Evolutionary conservation across 2,329 filamentous ascomycete genomes (phyloP).

Genomic region (Nemania bipapillata): DNA sequence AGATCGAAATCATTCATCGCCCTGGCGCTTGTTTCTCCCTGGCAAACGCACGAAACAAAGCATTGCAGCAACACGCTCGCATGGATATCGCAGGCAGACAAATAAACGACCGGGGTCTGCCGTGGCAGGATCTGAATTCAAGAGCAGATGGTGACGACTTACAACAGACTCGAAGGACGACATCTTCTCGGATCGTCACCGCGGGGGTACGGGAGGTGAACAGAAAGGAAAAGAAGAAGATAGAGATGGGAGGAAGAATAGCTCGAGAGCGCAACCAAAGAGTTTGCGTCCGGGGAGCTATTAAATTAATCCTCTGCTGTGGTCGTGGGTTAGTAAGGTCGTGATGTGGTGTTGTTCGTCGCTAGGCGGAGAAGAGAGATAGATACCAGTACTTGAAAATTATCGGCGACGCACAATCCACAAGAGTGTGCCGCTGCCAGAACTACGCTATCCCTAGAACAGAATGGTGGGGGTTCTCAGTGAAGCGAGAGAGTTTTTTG

Average conservation of each 20-base stretch:
- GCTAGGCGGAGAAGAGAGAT: constrained; percentile 42
- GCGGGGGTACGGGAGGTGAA: constrained; percentile 41
- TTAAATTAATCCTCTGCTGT: constrained; percentile 47
- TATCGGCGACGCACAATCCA: constrained; percentile 47
- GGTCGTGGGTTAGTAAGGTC: constrained; percentile 47
- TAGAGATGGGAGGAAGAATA: constrained; percentile 42
- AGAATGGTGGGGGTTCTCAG: constrained; percentile 43
- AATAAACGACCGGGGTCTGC: neutral
- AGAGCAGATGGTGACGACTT: constrained; percentile 57
- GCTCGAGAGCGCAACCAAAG: constrained; percentile 47
- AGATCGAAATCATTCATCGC: constrained; percentile 2
- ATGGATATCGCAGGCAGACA: constrained; percentile 1
- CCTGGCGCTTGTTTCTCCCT: neutral
- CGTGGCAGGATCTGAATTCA: neutral
- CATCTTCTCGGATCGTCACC: constrained; percentile 64
- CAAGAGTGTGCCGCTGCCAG: constrained; percentile 45
- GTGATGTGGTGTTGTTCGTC: constrained; percentile 49
- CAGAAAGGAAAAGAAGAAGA: constrained; percentile 45
- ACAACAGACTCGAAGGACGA: constrained; percentile 77
- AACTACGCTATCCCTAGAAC: constrained; percentile 39
- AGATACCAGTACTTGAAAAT: constrained; percentile 47
- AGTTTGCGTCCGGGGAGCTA: constrained; percentile 46
- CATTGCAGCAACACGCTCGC: constrained; percentile 1
- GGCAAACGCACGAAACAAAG: neutral
- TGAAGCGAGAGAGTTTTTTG: constrained; percentile 48